Evolutionary conservation across 192 early-diverging fungal species (phyloP).

Genomic region (Rhizophagus sp.): DNA sequence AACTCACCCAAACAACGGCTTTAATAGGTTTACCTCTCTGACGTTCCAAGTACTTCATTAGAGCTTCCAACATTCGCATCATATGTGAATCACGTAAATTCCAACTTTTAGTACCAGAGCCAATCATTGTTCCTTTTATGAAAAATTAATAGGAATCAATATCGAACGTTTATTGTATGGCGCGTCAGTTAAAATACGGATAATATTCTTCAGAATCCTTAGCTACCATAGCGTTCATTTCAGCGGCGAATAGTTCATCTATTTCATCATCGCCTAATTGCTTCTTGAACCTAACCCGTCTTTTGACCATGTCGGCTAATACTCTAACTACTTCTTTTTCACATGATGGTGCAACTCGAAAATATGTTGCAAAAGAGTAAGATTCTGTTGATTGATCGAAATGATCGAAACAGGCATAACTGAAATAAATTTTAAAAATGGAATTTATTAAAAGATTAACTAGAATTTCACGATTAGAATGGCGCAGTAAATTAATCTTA

Average conservation of each 20-base stretch:
- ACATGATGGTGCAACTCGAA: not conserved
- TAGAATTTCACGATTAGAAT: not conserved
- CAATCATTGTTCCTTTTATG: not conserved
- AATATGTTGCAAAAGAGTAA: not conserved
- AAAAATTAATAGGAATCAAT: too few relatives aligned
- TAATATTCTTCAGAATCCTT: slow-evolving; percentile 15
- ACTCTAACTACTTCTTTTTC: slow-evolving; percentile 19
- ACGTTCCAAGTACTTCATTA: not conserved
- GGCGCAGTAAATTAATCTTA: not conserved
- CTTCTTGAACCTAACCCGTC: not conserved
- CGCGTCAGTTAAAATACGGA: not conserved
- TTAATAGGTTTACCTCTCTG: not conserved
- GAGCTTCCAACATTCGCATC: not conserved
- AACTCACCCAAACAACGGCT: slow-evolving; percentile 15
- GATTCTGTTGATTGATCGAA: slow-evolving; percentile 1
- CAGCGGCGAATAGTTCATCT: slow-evolving; percentile 5
- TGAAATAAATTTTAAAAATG: not conserved
- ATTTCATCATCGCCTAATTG: not conserved
- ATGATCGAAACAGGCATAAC: slow-evolving; percentile 12
- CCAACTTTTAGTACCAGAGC: not conserved
- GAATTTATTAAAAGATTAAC: not conserved
- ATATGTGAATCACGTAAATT: slow-evolving; percentile 14
- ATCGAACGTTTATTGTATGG: too few relatives aligned
- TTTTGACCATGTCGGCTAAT: not conserved
- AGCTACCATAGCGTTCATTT: slow-evolving; percentile 18